These are phyloP conservation scores for Pontederia paniculata DNA, from an alignment of 176 grass and related monocot species.

Conservation along the genomic window DNA sequence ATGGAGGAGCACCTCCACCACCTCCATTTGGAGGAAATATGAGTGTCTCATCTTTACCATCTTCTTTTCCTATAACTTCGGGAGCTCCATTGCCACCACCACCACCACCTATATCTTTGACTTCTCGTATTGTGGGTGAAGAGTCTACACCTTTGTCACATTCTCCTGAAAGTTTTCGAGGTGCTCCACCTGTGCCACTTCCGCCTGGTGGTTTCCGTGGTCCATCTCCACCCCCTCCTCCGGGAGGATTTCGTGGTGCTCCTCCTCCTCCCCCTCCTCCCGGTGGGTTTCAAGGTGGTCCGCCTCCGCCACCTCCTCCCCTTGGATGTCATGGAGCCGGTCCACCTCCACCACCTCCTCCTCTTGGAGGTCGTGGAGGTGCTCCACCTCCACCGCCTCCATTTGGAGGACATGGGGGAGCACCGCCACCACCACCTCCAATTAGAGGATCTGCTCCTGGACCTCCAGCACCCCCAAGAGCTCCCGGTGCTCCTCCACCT, in stretches of 20 bases:
- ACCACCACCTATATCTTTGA: slow-evolving; percentile 1
- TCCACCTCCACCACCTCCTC: not conserved
- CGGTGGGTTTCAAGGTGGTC: not conserved
- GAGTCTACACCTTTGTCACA: slow-evolving; percentile 12
- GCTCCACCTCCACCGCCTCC: slow-evolving; percentile 39
- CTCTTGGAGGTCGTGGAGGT: slow-evolving; percentile 8
- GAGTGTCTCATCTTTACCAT: not conserved
- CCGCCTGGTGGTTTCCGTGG: slow-evolving; percentile 13
- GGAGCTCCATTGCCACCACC: slow-evolving; percentile 6
- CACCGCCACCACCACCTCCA: slow-evolving; percentile 33
- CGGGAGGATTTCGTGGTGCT: slow-evolving; percentile 20
- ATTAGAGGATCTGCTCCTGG: slow-evolving; percentile 30
- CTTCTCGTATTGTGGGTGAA: slow-evolving; percentile 2
- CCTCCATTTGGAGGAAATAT: not conserved
- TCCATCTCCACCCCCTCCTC: slow-evolving; percentile 20
- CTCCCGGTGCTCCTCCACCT: slow-evolving; percentile 34
- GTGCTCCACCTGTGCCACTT: slow-evolving; percentile 23
- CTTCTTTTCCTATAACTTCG: slow-evolving; percentile 3
- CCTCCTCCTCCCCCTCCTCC: not conserved
- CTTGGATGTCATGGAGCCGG: not conserved
- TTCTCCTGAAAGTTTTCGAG: slow-evolving; percentile 9
- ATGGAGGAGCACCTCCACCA: not conserved
- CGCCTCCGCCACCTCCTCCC: not conserved
- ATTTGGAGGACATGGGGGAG: slow-evolving; percentile 16
- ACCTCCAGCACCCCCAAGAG: slow-evolving; percentile 1